Conservation (phyloP, 75 land plant species). For the Sequoia sempervirens region DNA sequence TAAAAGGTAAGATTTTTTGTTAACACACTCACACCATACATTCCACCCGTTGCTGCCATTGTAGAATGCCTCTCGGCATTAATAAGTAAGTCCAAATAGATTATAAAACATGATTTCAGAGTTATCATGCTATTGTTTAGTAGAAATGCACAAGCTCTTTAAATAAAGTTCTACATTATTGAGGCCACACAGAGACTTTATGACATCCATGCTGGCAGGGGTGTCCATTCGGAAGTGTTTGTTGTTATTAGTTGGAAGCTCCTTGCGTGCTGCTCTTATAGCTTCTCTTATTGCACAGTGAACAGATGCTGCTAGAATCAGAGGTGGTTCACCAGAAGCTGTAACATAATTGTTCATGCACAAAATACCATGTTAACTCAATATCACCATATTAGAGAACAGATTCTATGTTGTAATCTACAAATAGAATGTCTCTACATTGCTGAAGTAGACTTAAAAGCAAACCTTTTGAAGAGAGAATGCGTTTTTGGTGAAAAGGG, state of each 20-base stretch:
- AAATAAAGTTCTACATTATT: constrained; percentile 5
- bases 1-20: too few relatives aligned
- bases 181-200: constrained; percentile 2
- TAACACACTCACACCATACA: too few relatives aligned
- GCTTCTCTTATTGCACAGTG: constrained; percentile 39
- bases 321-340: constrained; percentile 12
- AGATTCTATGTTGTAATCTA: background rate
- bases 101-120: background rate
- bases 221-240: constrained; percentile 9
- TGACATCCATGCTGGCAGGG: constrained; percentile 9
- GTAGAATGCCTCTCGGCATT: too few relatives aligned
- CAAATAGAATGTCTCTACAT: background rate
- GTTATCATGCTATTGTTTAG: background rate
- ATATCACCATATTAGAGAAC: background rate
- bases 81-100: too few relatives aligned
- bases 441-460: background rate
- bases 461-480: constrained; percentile 89
- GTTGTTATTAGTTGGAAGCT: background rate
- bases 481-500: constrained; percentile 60
- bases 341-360: background rate
- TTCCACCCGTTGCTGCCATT: too few relatives aligned
- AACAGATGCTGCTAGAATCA: constrained; percentile 36
- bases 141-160: background rate
- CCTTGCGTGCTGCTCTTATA: constrained; percentile 8
- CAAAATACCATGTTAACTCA: background rate